Evolutionary conservation across 176 grass and related monocot genomes (phyloP), one percentile per base, ranked within the genome.

Genomic region (Bonia amplexicaulis): DNA sequence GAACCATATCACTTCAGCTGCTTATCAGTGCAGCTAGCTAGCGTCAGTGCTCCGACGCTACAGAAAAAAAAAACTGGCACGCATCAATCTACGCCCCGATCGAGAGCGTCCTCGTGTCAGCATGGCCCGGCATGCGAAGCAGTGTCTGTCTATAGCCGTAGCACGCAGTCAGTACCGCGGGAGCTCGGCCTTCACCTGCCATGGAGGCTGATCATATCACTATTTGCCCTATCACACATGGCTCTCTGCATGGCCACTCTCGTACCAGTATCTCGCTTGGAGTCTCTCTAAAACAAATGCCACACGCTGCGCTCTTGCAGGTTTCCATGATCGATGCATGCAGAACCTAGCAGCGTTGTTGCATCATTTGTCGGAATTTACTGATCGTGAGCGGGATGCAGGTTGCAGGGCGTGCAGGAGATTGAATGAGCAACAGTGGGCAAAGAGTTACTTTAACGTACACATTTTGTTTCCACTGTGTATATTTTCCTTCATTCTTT

Each of bases 171-270:
- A 68, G 69, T 35, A 53, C 22, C 2, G 59, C 19, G 72, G 37
- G 83, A 85, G 78, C 79, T 60, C 63, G 46, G 66, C 27, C 78
- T 67, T 63, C 84, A 25, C 15, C 71, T 85, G 83, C 61, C 25
- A 76, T 71, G 71, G 78, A 40, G 14, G 11, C 54, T 45, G 71
- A 78, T 47, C 88, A 80, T 25, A 46, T n/a, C 66, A 79, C 84
- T 90, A 13, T 83, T 82, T 65, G 33, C 69, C 78, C 71, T 67
- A 73, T 11, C 27, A 23, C 55, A 76, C 47, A 47, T 74, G 41
- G 78, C 71, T 46, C 57, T 41, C 78, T 49, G 70, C 80, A 1
- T 47, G 4, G 20, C 77, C 35, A 46, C 62, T 85, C 82, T 23
- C 20, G n/a, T 23, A 44, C 41, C 44, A 72, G 53, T 35, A 69